These are phyloP conservation scores for Aspergillus sp. DNA, from an alignment of 2,329 filamentous ascomycete genomes.

Conservation along the genomic window DNA sequence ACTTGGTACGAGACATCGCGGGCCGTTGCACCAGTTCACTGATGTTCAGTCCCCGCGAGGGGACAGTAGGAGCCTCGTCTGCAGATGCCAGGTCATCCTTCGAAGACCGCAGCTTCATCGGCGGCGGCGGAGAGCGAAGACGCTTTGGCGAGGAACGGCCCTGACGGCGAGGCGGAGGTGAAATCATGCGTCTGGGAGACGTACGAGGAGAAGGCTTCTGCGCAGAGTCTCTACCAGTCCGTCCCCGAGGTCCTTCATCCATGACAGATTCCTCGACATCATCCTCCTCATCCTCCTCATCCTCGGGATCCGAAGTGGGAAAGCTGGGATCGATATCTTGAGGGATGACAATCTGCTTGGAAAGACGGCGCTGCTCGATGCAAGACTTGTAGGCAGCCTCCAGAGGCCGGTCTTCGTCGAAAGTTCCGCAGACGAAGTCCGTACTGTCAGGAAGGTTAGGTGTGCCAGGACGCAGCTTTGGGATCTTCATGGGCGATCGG, in stretches of 20 bases:
- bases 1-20: conserved; percentile 76
- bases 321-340: conserved; percentile 98
- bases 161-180: conserved; percentile 55
- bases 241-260: conserved; percentile 53
- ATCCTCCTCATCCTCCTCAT: conserved; percentile 69
- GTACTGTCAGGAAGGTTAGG: conserved; percentile 94
- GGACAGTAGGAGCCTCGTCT: conserved; percentile 46
- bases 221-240: conserved; percentile 46
- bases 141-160: conserved; percentile 63
- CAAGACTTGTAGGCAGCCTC: conserved; percentile 90
- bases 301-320: conserved; percentile 88
- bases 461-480: conserved; percentile 66
- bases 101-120: conserved; percentile 52
- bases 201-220: conserved; percentile 57
- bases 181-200: conserved; percentile 66
- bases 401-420: conserved; percentile 93
- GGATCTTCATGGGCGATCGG: conserved; percentile 44
- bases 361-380: conserved; percentile 75
- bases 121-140: conserved; percentile 70
- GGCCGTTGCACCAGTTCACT: conserved; percentile 63
- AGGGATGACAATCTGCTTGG: conserved; percentile 80
- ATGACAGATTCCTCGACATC: conserved; percentile 54
- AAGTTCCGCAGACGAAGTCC: conserved; percentile 96
- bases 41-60: conserved; percentile 54
- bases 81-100: conserved; percentile 44